A percentile compares a stretch with the other conserved stretches of the same genome.
Evolutionary conservation across 2,329 filamentous ascomycete genomes (phyloP).

Genomic region (Paecilomyces variotii): DNA sequence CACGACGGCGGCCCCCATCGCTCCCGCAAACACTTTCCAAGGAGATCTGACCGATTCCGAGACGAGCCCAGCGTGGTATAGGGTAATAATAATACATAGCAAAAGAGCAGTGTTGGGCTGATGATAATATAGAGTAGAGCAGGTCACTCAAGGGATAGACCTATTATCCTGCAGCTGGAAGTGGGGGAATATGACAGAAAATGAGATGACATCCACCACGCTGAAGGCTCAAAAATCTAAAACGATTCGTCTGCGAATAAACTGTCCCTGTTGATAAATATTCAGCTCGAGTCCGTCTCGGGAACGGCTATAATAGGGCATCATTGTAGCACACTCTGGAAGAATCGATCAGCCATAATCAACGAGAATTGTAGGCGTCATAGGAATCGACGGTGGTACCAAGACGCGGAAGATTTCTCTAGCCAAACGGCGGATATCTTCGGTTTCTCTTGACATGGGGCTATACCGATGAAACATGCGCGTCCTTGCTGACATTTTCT

Average conservation of each 20-base stretch:
- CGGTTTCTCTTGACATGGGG: not conserved
- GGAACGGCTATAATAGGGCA: not conserved
- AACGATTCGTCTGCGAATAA: not conserved
- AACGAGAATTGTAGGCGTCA: not conserved
- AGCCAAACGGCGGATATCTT: not conserved
- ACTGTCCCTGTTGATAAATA: not conserved
- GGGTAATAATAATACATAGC: not conserved
- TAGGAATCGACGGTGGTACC: not conserved
- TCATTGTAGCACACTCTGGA: not conserved
- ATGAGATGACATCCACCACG: not conserved
- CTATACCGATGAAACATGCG: not conserved
- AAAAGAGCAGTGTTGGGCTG: not conserved
- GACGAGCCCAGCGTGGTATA: not conserved
- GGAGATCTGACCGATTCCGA: not conserved
- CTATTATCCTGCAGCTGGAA: not conserved
- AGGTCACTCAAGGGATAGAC: not conserved
- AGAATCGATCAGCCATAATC: not conserved
- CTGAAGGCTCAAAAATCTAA: not conserved
- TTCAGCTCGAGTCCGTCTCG: not conserved
- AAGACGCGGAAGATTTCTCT: not conserved
- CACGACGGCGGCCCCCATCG: not conserved
- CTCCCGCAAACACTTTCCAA: not conserved
- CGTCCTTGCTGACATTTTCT: not conserved
- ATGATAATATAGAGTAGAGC: not conserved
- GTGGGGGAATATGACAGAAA: not conserved